Base-by-base conservation (phyloP, 306 rosid genomes). In the Begonia fuchsioides region DNA sequence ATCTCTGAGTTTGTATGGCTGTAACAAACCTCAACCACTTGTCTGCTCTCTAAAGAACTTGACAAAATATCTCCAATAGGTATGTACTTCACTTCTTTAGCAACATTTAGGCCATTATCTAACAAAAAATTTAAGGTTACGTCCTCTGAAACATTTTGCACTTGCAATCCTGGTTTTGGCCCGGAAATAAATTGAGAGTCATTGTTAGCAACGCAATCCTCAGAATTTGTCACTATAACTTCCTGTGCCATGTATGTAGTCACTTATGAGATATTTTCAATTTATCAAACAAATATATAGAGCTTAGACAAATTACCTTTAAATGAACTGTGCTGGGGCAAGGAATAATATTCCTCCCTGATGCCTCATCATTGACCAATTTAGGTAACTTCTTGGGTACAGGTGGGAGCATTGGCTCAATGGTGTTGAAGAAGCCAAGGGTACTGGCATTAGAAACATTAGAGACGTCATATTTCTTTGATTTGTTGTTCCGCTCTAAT, bases 361-460 rank as follows among this genome's bases (percentile, higher is more conserved):
- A 51, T 38, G 65, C 47, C 10, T 43, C 63, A 40, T 60, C 70
- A 43, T 56, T 43, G 46, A 39, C 43, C 56, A 32, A 58, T 63
- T 68, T 63, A 15, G 59, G 10, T 55, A 63, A 19, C 44, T 64
- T 67, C 38, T 11, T 48, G 11, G 73, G 56, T 46, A 60, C 57
- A 64, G 32, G 66, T 10, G 69, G 70, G 32, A 53, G 57, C 69
- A 56, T 60, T 5, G 53, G 59, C 19, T 68, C 66, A 16, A 58
- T 59, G 35, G 72, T 51, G 65, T 53, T 64, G 52, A 45, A 44
- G 41, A 61, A 44, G 38, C 54, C 78, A 53, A 51, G 49, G 52
- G 61, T 65, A 60, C 65, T 65, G 40, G 49, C 32, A 62, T 70
- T 78, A 17, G 76, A 69, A 54, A 56, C 40, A 54, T 56, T 61